Conservation (phyloP, 257 asterid species). For the Salvia rosmarinus region DNA sequence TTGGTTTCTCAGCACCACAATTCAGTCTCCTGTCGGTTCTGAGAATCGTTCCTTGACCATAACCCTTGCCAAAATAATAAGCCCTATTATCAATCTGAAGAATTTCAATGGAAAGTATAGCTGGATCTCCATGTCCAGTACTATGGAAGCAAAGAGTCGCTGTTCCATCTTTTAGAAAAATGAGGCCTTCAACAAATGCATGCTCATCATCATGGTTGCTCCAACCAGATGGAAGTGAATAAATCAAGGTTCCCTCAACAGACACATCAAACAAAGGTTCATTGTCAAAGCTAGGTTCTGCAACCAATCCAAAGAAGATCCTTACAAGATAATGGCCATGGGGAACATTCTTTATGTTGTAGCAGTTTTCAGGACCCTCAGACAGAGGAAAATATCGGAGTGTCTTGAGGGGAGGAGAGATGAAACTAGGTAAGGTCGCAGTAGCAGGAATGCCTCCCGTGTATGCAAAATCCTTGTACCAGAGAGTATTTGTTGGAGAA, state of each 20-base stretch:
- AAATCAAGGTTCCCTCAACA: slow-evolving; percentile 84
- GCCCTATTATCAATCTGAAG: slow-evolving; percentile 84
- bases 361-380: slow-evolving; percentile 95
- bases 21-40: slow-evolving; percentile 76
- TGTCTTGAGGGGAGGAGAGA: slow-evolving; percentile 68
- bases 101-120: slow-evolving; percentile 86
- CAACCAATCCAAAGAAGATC: slow-evolving; percentile 74
- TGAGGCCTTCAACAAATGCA: slow-evolving; percentile 73
- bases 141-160: slow-evolving; percentile 94
- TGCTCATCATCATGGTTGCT: slow-evolving; percentile 82
- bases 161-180: slow-evolving; percentile 81
- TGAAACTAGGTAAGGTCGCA: slow-evolving; percentile 72
- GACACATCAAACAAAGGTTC: slow-evolving; percentile 94
- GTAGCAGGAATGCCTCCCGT: slow-evolving; percentile 90
- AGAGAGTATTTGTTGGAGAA: slow-evolving; percentile 71
- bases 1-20: slow-evolving; percentile 63
- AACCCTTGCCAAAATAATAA: slow-evolving; percentile 68
- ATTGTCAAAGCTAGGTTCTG: slow-evolving; percentile 72
- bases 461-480: slow-evolving; percentile 92
- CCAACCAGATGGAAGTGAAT: slow-evolving; percentile 95
- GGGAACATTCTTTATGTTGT: slow-evolving; percentile 82
- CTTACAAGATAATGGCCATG: slow-evolving; percentile 81
- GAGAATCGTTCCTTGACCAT: slow-evolving; percentile 81
- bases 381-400: slow-evolving; percentile 84
- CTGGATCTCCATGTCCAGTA: slow-evolving; percentile 97